phyloP scores from a whole-genome alignment of 768 basidiomycete species.

The Lactarius sanguifluus region DNA sequence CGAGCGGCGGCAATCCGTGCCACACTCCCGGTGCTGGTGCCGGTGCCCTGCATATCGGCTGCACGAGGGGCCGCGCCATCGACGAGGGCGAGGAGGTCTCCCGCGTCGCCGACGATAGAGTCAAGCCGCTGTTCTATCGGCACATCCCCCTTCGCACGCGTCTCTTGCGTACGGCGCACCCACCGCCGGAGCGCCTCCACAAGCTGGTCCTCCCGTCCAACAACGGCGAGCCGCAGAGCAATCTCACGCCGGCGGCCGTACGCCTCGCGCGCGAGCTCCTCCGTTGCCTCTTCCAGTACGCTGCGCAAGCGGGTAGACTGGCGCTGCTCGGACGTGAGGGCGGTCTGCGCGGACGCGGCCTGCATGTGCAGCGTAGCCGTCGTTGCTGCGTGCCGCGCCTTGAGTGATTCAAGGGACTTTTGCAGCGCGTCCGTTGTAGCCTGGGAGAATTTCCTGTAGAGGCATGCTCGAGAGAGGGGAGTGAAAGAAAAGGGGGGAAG shows the following conservation, averaged over 20 bases:
- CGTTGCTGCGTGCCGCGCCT: constrained; percentile 62
- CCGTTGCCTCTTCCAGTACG: constrained; percentile 67
- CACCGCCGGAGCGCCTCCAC: constrained; percentile 56
- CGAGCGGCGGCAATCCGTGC: constrained; percentile 54
- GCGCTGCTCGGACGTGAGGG: constrained; percentile 45
- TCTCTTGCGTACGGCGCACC: constrained; percentile 52
- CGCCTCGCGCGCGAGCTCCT: constrained; percentile 67
- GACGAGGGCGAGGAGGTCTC: constrained; percentile 34
- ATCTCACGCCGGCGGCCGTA: constrained; percentile 75
- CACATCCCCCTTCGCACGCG: constrained; percentile 31
- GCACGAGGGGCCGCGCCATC: constrained; percentile 32
- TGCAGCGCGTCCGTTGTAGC: constrained; percentile 67
- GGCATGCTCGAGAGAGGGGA: neutral
- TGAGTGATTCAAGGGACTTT: constrained; percentile 54
- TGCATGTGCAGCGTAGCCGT: constrained; percentile 54
- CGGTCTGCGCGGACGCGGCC: constrained; percentile 44
- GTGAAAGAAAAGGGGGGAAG: neutral
- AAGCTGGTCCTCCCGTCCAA: constrained; percentile 63
- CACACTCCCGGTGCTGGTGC: constrained; percentile 44
- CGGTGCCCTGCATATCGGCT: constrained; percentile 34
- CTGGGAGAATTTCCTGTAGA: constrained; percentile 78
- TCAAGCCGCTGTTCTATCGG: constrained; percentile 17
- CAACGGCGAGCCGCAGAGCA: constrained; percentile 57
- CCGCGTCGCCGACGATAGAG: constrained; percentile 19
- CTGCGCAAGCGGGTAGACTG: constrained; percentile 52